Evolutionary conservation across 148 eudicot species (phyloP), one percentile per base, ranked within the genome.

Genomic region (Spergularia bocconei): DNA sequence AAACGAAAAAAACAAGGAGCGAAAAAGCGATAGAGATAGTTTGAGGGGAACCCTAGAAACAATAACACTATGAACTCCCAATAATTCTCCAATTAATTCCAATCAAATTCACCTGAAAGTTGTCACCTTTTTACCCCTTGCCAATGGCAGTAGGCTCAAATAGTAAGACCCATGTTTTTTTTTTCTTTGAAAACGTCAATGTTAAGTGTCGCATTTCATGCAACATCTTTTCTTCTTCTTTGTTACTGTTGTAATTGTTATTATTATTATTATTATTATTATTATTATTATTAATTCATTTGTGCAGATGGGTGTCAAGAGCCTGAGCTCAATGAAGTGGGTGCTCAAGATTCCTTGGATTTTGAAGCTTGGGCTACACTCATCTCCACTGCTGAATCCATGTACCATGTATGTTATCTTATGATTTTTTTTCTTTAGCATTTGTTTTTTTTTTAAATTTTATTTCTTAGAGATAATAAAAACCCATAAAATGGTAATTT

Each of bases 291-390:
- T 9, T 57, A 13, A 67, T 65, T 57, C 13, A 67, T 65, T 19
- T 77, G 17, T 63, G 50, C 83, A 84, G 91, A 33, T 86, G 80
- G 75, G 78, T 77, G 80, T 51, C 75, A 75, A 72, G 85, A 84
- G 70, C 84, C 73, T 51, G 29, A 75, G 60, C 83, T 85, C 52
- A 79, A 78, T 58, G 84, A 87, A 69, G 55, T 85, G 74, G 68
- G 84, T 73, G 80, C 83, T 71, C 75, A 77, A 38, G 87, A 82
- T 76, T 79, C 78, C 21, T 67, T 74, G 61, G 88, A 88, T 77
- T 89, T 86, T 60, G 85, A 85, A 59, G 73, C 85, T 53, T 93
- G 98, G 98, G 82, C 86, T 79, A 68, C 76, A 38, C 80, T 93
- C 70, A 86, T 93, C 67, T 79, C 85, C 16, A 79, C 87, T 74